phyloP scores from a whole-genome alignment of 495 filamentous ascomycete genomes.

The Halenospora varia region DNA sequence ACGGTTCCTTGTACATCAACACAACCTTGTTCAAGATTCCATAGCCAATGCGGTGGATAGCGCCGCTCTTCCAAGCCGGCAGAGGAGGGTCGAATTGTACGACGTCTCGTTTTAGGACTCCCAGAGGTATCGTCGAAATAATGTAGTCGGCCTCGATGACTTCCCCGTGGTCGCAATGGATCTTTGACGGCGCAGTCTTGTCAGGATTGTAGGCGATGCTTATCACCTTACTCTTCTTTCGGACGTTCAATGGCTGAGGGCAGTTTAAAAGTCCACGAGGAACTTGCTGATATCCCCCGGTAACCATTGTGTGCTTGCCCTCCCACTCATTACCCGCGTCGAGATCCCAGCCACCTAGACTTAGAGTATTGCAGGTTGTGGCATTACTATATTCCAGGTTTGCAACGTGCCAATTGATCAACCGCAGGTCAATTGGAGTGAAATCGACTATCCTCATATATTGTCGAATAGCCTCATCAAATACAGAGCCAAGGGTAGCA shows the following conservation, averaged over 20 bases:
- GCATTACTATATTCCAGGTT: slow-evolving; percentile 98
- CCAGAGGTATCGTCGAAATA: slow-evolving; percentile 83
- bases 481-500: slow-evolving; percentile 80
- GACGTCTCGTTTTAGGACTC: slow-evolving; percentile 69
- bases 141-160: slow-evolving; percentile 77
- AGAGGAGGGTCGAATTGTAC: slow-evolving; percentile 80
- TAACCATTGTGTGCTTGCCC: slow-evolving; percentile 84
- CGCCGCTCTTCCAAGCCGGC: slow-evolving; percentile 77
- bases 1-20: slow-evolving; percentile 80
- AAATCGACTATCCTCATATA: slow-evolving; percentile 82
- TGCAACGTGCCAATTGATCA: slow-evolving; percentile 97
- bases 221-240: slow-evolving; percentile 62
- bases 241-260: slow-evolving; percentile 76
- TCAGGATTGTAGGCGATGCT: slow-evolving; percentile 61
- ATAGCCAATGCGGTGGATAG: slow-evolving; percentile 86
- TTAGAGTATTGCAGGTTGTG: slow-evolving; percentile 77
- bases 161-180: slow-evolving; percentile 78
- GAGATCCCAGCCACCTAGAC: slow-evolving; percentile 91
- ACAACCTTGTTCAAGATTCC: slow-evolving; percentile 94
- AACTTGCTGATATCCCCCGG: slow-evolving; percentile 89
- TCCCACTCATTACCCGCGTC: slow-evolving; percentile 97
- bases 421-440: slow-evolving; percentile 77
- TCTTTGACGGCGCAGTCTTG: slow-evolving; percentile 40
- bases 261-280: slow-evolving; percentile 74
- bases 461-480: slow-evolving; percentile 84